These are phyloP conservation scores for Hypoxylon sp. DNA, from an alignment of 2,329 filamentous ascomycete species.

Conservation along the genomic window DNA sequence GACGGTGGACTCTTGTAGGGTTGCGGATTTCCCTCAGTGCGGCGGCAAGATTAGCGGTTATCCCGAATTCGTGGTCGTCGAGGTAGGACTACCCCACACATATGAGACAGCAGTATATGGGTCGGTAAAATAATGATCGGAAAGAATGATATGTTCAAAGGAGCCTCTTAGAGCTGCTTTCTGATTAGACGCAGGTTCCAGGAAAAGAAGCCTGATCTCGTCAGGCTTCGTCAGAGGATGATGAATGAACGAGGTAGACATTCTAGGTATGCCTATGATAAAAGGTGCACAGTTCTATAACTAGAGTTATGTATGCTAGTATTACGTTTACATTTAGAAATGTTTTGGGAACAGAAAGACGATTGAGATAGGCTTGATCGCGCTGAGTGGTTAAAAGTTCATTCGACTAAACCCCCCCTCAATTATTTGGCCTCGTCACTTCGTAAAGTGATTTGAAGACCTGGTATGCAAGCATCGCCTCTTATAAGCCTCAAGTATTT, in stretches of 20 bases:
- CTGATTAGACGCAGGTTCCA: background rate
- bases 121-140: conserved; percentile 6
- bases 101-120: conserved; percentile 16
- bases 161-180: conserved; percentile 4
- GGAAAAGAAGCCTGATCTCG: conserved; percentile 8
- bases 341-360: background rate
- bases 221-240: conserved; percentile 1
- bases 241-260: background rate
- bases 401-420: too few species aligned
- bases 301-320: background rate
- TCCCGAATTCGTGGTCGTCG: background rate
- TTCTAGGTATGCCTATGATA: background rate
- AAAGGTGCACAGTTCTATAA: background rate
- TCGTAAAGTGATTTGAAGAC: too few species aligned
- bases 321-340: background rate
- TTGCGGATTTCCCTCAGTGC: conserved; percentile 20
- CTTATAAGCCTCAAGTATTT: too few species aligned
- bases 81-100: conserved; percentile 5
- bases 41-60: conserved; percentile 13
- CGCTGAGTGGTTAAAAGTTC: too few species aligned
- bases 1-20: background rate
- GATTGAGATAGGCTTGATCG: too few species aligned
- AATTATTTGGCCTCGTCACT: too few species aligned
- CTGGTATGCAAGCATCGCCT: too few species aligned
- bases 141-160: conserved; percentile 15